A percentile compares a stretch with the other conserved stretches of the same genome.
These are phyloP conservation scores for Chalciporus pseudorubinellus DNA, from an alignment of 768 basidiomycete species.

Conservation along the genomic window DNA sequence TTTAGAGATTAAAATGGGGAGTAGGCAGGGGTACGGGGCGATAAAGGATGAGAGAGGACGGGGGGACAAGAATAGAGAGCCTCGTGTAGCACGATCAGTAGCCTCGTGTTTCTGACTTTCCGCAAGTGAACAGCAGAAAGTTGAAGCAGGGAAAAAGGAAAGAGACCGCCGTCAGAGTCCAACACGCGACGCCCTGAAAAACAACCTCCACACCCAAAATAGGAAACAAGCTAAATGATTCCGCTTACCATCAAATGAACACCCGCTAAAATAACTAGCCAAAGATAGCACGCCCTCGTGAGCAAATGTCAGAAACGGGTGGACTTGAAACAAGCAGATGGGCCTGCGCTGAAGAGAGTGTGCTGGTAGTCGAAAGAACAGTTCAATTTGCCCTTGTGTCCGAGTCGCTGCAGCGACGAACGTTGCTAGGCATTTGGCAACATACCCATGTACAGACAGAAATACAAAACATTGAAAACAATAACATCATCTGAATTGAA, in stretches of 20 bases:
- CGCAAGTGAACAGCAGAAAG: constrained; percentile 33
- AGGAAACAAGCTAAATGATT: constrained; percentile 23
- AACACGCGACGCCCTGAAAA: constrained; percentile 36
- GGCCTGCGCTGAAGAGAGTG: constrained; percentile 10
- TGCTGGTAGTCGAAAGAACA: constrained; percentile 2
- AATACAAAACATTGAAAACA: constrained; percentile 21
- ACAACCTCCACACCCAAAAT: constrained; percentile 29
- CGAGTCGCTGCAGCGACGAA: background rate
- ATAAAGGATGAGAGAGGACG: constrained; percentile 14
- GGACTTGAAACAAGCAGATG: no score
- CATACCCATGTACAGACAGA: constrained; percentile 3
- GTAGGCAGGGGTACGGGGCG: constrained; percentile 23
- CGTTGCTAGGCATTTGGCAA: constrained; percentile 27
- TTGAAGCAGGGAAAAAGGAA: constrained; percentile 22
- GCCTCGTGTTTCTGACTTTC: constrained; percentile 52
- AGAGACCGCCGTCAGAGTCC: constrained; percentile 13
- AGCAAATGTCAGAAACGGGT: no score
- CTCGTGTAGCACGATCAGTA: constrained; percentile 44
- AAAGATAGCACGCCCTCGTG: no score
- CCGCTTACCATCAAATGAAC: constrained; percentile 28
- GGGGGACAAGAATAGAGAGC: constrained; percentile 33
- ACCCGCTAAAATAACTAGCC: constrained; percentile 2
- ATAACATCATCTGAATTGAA: constrained; percentile 20
- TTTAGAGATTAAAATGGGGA: constrained; percentile 19
- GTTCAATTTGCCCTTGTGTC: background rate